Percentiles rank a stretch among this genome's conserved stretches.
Conservation (phyloP, 2,329 filamentous ascomycete genomes). For the Colletotrichum somersetense region DNA sequence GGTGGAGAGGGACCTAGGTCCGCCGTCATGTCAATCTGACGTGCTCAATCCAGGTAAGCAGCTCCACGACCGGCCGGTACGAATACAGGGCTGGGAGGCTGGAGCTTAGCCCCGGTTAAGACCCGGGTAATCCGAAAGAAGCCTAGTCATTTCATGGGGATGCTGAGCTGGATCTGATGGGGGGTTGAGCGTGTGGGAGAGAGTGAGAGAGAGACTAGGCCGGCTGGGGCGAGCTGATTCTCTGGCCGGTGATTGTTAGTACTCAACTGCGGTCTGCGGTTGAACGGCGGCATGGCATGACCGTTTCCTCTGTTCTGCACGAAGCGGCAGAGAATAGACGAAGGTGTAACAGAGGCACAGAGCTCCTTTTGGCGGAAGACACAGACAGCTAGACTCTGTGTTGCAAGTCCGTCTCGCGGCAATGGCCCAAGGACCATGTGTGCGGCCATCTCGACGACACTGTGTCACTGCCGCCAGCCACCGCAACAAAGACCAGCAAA, state of each 20-base stretch:
- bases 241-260: background rate
- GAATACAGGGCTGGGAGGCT: conserved; percentile 21
- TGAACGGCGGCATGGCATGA: background rate
- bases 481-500: background rate
- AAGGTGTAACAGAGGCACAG: conserved; percentile 33
- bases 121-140: conserved; percentile 28
- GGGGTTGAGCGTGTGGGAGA: too few relatives aligned
- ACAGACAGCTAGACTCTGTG: conserved; percentile 1
- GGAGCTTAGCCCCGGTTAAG: conserved; percentile 33
- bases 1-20: conserved; percentile 29
- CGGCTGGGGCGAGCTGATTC: background rate
- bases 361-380: background rate
- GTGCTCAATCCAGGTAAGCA: conserved; percentile 21
- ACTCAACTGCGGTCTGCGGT: too few relatives aligned
- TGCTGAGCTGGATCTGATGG: background rate
- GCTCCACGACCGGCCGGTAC: conserved; percentile 26
- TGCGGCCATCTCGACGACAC: background rate
- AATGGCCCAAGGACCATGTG: conserved; percentile 11
- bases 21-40: conserved; percentile 38
- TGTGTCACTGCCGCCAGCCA: background rate
- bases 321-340: background rate
- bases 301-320: background rate
- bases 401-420: conserved; percentile 35
- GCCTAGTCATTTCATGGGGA: background rate
- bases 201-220: background rate